phyloP scores from a whole-genome alignment of 2,329 filamentous ascomycete species.

The Aspergillus novofumigatus region DNA sequence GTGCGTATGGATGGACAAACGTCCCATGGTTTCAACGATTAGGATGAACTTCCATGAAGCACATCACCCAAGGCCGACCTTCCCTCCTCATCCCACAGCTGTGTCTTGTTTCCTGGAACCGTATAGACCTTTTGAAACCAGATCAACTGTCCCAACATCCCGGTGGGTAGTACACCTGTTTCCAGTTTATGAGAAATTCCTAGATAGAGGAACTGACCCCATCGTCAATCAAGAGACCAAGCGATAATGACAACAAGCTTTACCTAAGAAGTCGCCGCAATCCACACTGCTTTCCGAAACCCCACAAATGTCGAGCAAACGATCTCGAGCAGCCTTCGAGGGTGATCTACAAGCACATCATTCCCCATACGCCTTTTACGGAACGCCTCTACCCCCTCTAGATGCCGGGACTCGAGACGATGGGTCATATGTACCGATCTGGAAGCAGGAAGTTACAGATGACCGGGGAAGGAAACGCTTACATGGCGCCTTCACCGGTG shows the following conservation, averaged over 20 bases:
- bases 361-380: constrained; percentile 73
- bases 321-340: constrained; percentile 74
- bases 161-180: background rate
- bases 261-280: background rate
- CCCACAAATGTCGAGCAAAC: constrained; percentile 67
- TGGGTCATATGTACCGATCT: constrained; percentile 88
- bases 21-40: background rate
- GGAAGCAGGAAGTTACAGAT: constrained; percentile 97
- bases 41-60: background rate
- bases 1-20: background rate
- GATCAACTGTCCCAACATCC: background rate
- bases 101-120: background rate
- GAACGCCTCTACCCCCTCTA: constrained; percentile 75
- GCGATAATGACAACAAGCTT: background rate
- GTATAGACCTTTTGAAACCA: background rate
- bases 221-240: background rate
- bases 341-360: constrained; percentile 63
- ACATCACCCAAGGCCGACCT: background rate
- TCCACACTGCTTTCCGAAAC: background rate
- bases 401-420: constrained; percentile 78
- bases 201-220: background rate
- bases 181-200: background rate
- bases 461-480: constrained; percentile 85
- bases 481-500: constrained; percentile 94
- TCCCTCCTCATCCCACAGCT: background rate